Base-by-base conservation (phyloP, 805 yeast genomes). In the Dipodascopsis tothii region DNA sequence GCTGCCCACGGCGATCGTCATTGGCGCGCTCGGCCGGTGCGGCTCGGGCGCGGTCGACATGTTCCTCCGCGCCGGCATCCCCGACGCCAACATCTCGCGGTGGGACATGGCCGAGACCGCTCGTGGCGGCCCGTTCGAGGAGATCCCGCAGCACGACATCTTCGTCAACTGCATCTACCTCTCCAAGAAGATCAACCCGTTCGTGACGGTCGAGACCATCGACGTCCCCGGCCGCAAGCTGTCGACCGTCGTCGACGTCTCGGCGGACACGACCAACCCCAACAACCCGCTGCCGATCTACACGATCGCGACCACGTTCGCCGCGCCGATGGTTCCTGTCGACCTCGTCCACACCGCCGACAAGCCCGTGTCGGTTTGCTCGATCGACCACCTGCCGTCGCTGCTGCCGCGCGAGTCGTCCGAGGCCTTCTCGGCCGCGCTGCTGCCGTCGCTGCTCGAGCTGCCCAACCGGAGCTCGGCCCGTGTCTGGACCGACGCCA, bases 81-180 rank as follows among this genome's bases (percentile, higher is more conserved):
- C 97, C 42, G 92, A 84, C 35, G 75, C 69, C 45, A 81, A 85
- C 66, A 78, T 92, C 50, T 63, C 74, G 58, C 83, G 84, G 71
- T 92, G 99, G 99, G 99, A 92, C 67, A 86, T 92, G 76, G 77
- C 83, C 48, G 99, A 92, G 72, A 92, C 99, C 47, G 80, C 92
- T 56, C 79, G 75, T 67, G 98, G 98, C 52, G 99, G 98, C 41
- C 99, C 99, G 50, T 92, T 92, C 75, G 63, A 75, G 64, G 96
- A 92, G 69, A 92, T 92, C 56, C 86, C 84, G 27, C 72, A 78
- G 37, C 76, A 86, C 22, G 97, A 92, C 63, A 78, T 92, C 56
- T 92, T 92, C 64, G 77, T 92, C 69, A 92, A 92, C 73, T 92
- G 98, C 73, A 92, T 92, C 66, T 92, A 92, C 69, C 71, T 92